phyloP scores from a whole-genome alignment of 306 rosid species.

The Cucurbita maxima region DNA sequence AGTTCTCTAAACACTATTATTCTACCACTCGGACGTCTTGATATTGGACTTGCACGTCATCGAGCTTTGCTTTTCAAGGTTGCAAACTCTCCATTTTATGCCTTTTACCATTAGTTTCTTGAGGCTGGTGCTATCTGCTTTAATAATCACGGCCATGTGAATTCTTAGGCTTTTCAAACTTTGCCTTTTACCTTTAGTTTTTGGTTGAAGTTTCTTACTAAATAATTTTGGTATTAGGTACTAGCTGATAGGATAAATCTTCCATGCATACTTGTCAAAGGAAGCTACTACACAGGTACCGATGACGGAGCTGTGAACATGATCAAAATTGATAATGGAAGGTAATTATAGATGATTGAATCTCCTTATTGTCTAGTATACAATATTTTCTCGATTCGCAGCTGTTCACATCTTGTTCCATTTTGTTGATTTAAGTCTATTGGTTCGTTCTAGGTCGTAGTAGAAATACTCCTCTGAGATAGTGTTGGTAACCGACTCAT shows the following conservation, averaged over 20 bases:
- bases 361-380: background rate
- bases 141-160: background rate
- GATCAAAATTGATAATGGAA: constrained; percentile 74
- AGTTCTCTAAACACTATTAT: constrained; percentile 41
- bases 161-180: constrained; percentile 1
- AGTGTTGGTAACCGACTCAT: background rate
- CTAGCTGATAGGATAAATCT: constrained; percentile 86
- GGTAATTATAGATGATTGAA: constrained; percentile 28
- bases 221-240: constrained; percentile 46
- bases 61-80: constrained; percentile 97
- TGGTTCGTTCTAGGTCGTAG: background rate
- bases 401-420: background rate
- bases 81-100: background rate
- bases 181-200: background rate
- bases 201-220: constrained; percentile 16
- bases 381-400: background rate
- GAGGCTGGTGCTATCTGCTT: background rate
- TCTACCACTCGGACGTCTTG: constrained; percentile 83
- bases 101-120: background rate
- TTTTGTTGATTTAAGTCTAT: background rate
- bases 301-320: constrained; percentile 96
- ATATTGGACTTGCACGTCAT: constrained; percentile 95
- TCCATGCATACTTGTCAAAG: constrained; percentile 95
- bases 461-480: background rate
- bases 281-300: constrained; percentile 97